Evolutionary conservation across 2,329 filamentous ascomycete genomes (phyloP), one percentile per base, ranked within the genome.

Genomic region (Epichloe festucae): DNA sequence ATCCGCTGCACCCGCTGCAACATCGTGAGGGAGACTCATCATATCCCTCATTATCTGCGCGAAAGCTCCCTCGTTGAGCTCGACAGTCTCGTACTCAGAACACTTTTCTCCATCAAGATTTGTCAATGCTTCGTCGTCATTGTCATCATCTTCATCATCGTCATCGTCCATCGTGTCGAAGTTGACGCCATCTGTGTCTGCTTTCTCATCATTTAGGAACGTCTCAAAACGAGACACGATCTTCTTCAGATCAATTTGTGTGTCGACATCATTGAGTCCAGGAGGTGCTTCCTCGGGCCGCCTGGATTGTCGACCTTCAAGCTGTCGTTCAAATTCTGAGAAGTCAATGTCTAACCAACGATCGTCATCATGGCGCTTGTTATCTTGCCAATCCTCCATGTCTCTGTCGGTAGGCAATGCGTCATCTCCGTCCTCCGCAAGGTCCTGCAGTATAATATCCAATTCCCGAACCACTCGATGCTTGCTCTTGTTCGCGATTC

Each of bases 161-260:
- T 86, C 83, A 15, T 75, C 68, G 54, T 87, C 85, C 75, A 87
- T 87, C 10, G 87, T 84, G 54, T 78, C 73, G 12, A 87, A 67
- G 53, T 88, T 82, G 0, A 84, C 87, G 0, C 89, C 91, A 46
- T 95, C 89, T 5, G 82, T 65, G 1, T 87, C 90, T 0, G 89
- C 89, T 45, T 77, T 78, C 11, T 94, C 86, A 59, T 97, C 88
- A 52, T 94, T 87, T 45, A 98, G 68, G 59, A 98, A 97, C 12
- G 85, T 75, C 62, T 96, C 89, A 61, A 98, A 97, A n/a, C 89
- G 81, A 46, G 87, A 85, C 0, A 98, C 93, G 64, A 97, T 95
- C 62, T 91, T 91, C 50, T 85, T 83, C 21, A 98, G 72, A 63
- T 95, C 85, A 4, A 82, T 81, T 61, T 90, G 82, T 0, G 83